phyloP scores from a whole-genome alignment of 192 early-diverging fungal species.

The Jimgerdemannia flammicorona region DNA sequence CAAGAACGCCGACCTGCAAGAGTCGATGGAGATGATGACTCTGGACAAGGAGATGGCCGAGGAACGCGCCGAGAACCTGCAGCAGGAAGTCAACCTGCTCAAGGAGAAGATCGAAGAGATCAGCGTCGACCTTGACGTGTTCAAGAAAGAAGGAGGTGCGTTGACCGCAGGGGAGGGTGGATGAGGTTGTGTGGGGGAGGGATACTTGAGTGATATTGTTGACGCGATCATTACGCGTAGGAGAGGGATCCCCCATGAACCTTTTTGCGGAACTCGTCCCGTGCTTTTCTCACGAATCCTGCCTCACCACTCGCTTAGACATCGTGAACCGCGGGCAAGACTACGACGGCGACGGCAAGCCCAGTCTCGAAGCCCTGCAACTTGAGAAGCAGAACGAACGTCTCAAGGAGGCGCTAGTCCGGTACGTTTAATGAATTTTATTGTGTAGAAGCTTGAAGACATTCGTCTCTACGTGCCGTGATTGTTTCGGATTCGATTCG shows the following conservation, averaged over 20 bases:
- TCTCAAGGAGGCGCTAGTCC: constrained; percentile 81
- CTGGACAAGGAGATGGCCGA: constrained; percentile 93
- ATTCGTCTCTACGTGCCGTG: too few species aligned
- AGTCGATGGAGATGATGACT: constrained; percentile 80
- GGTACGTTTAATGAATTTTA: constrained; percentile 28
- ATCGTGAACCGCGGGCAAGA: constrained; percentile 21
- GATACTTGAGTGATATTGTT: constrained; percentile 16
- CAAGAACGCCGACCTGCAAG: constrained; percentile 68
- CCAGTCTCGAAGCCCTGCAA: constrained; percentile 57
- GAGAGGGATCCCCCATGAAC: neutral
- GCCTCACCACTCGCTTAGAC: constrained; percentile 6
- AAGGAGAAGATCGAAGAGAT: constrained; percentile 83
- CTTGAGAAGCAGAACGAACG: constrained; percentile 83
- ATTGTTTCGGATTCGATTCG: too few species aligned
- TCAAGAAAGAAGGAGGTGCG: constrained; percentile 59
- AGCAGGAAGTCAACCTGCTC: constrained; percentile 64
- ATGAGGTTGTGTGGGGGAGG: constrained; percentile 5
- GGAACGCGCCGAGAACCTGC: constrained; percentile 73
- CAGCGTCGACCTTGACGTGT: constrained; percentile 60
- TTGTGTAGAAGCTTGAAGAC: too few species aligned
- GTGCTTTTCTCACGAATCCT: neutral
- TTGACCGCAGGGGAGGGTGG: neutral
- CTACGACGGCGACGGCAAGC: constrained; percentile 33
- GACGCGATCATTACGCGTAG: constrained; percentile 5
- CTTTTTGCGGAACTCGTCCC: neutral